phyloP scores from a whole-genome alignment of 2,329 filamentous ascomycete species.

The Xylaria sp. region DNA sequence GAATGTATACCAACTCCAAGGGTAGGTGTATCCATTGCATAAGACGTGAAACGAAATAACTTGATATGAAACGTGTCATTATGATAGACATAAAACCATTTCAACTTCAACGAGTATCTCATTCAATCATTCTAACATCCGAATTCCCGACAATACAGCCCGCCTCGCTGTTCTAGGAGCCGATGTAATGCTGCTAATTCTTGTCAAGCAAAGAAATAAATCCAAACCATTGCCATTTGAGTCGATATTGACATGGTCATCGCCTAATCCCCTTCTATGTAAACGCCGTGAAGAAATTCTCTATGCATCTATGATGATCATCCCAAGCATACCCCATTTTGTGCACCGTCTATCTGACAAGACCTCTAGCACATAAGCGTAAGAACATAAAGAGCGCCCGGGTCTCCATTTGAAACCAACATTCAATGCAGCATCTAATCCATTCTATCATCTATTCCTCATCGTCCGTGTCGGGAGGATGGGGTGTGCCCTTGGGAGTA shows the following conservation, averaged over 20 bases:
- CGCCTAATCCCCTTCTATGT: constrained; percentile 22
- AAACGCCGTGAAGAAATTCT: constrained; percentile 26
- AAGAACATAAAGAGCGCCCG: background rate
- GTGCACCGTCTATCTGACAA: constrained; percentile 15
- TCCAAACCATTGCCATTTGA: constrained; percentile 9
- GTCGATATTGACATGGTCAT: constrained; percentile 4
- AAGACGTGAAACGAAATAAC: too few species aligned
- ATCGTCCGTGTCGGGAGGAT: constrained; percentile 78
- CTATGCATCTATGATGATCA: constrained; percentile 29
- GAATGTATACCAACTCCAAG: too few species aligned
- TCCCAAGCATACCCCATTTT: constrained; percentile 15
- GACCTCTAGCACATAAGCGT: background rate
- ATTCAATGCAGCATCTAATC: constrained; percentile 8
- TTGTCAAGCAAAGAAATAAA: constrained; percentile 13
- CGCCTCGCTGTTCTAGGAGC: background rate
- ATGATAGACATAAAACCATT: too few species aligned
- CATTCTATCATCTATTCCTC: constrained; percentile 55
- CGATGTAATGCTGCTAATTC: background rate
- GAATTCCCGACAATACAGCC: background rate
- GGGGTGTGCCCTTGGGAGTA: constrained; percentile 82
- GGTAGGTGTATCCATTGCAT: too few species aligned
- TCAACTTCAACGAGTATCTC: background rate
- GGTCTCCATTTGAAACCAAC: background rate
- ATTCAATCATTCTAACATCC: background rate
- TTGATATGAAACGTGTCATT: too few species aligned